Conservation (phyloP, 2,329 filamentous ascomycete genomes). For the Diaporthe ampelina region DNA sequence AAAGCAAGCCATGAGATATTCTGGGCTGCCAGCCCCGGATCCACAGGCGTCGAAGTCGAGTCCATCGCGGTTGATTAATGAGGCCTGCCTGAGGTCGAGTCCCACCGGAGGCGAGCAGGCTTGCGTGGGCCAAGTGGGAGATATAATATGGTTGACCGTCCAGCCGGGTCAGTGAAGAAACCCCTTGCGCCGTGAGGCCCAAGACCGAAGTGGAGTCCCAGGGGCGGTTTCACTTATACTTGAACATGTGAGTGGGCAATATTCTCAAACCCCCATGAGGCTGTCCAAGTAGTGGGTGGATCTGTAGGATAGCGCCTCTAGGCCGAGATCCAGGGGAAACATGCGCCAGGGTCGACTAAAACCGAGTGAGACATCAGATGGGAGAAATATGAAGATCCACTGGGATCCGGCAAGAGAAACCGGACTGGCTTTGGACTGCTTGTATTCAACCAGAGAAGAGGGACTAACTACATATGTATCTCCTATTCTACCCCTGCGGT, state of each 20-base stretch:
- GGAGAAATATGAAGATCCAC: slow-evolving; percentile 7
- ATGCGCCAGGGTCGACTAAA: slow-evolving; percentile 30
- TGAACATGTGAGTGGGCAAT: slow-evolving; percentile 27
- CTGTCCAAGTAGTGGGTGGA: slow-evolving; percentile 16
- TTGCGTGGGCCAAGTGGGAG: slow-evolving; percentile 4
- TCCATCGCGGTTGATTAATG: slow-evolving; percentile 21
- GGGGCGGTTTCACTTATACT: slow-evolving; percentile 31
- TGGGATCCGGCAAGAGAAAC: neutral
- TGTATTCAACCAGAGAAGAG: neutral
- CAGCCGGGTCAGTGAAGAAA: neutral
- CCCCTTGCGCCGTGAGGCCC: neutral
- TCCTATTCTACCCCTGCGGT: neutral
- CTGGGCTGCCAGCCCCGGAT: slow-evolving; percentile 16
- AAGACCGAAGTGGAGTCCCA: slow-evolving; percentile 27
- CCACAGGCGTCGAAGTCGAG: slow-evolving; percentile 19
- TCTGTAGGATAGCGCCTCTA: neutral
- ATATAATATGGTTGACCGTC: slow-evolving; percentile 26
- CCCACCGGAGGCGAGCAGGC: neutral
- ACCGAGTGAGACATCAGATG: slow-evolving; percentile 31
- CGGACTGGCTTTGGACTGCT: neutral
- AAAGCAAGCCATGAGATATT: slow-evolving; percentile 30
- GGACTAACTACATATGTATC: neutral
- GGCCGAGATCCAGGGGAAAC: slow-evolving; percentile 20
- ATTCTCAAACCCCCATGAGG: slow-evolving; percentile 10
- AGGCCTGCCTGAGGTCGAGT: slow-evolving; percentile 31